Evolutionary conservation across 345 rosid species (phyloP), one percentile per base, ranked within the genome.

Genomic region (Eucalyptus sp.): DNA sequence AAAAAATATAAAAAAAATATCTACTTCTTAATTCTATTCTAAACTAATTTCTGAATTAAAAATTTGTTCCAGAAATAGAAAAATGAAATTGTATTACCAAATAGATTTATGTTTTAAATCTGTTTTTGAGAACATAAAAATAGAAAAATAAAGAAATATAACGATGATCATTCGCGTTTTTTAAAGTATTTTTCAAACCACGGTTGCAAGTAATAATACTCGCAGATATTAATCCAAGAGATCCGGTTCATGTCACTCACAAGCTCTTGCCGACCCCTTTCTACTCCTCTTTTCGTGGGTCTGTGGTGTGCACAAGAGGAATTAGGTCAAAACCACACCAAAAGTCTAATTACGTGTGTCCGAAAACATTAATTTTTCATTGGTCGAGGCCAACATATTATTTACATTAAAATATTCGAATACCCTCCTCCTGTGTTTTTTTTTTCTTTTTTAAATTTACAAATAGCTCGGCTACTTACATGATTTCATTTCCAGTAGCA

Each of bases 61-160:
- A 52, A 18, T 52, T 52, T 52, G 18, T 52, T 52, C 4, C 2
- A 7, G 8, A 52, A 18, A 52, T 52, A 52, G 2, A 52, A 52
- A 18, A 52, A 52, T 18, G 10, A 52, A 7, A 17, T 52, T 52
- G 2, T 52, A 52, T 17, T 18, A 52, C 22, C 8, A 52, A 52
- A 52, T 0, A 2, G 0, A 52, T 52, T 52, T 52, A 52, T 52
- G 9, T 52, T 52, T 9, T 0, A 52, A 52, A 52, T 18, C 1
- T 52, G 0, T 52, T 52, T 52, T 52, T 6, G 4, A 52, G 1
- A 50, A 16, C 1, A 51, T 0, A 51, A 51, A 51, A 51, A 17
- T 17, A 51, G 0, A 52, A 18, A 52, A 52, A 52, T 17, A 17
- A 52, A 18, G 2, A 52, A 52, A 52, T 18, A 52, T 52, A 52